These are phyloP conservation scores for Hymenoscyphus fructigenus DNA, from an alignment of 2,329 filamentous ascomycete genomes.

Conservation along the genomic window DNA sequence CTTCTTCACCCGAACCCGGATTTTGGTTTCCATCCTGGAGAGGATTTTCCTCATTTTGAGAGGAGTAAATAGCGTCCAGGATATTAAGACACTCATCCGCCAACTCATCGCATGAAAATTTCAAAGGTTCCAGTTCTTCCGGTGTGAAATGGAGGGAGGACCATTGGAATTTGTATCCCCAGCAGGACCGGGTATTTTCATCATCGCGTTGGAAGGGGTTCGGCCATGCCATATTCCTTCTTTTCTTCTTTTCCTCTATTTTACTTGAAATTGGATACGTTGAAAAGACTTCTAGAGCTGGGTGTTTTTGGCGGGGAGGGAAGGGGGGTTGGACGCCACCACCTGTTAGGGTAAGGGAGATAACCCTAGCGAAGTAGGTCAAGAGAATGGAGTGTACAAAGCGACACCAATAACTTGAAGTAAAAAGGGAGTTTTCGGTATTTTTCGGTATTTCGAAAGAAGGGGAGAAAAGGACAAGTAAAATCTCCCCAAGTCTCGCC, in stretches of 20 bases:
- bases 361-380: too few species aligned
- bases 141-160: constrained; percentile 61
- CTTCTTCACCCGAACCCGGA: constrained; percentile 27
- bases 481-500: too few species aligned
- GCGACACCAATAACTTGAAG: too few species aligned
- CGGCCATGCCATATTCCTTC: constrained; percentile 8
- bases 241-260: neutral
- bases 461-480: too few species aligned
- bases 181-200: constrained; percentile 37
- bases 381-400: too few species aligned
- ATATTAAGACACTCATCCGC: constrained; percentile 64
- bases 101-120: constrained; percentile 66
- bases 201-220: constrained; percentile 8
- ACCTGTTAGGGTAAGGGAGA: too few species aligned
- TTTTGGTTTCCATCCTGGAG: constrained; percentile 20
- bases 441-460: too few species aligned
- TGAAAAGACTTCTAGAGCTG: neutral
- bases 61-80: constrained; percentile 62
- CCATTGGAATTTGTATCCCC: constrained; percentile 70
- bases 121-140: constrained; percentile 59
- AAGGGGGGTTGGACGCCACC: too few species aligned
- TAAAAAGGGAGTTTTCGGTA: too few species aligned
- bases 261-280: neutral
- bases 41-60: too few species aligned
- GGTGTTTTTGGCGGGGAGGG: too few species aligned